Percentiles rank a stretch among this genome's conserved stretches.
These are phyloP conservation scores for Phoma herbarum DNA, from an alignment of 2,329 filamentous ascomycete genomes.

Conservation along the genomic window DNA sequence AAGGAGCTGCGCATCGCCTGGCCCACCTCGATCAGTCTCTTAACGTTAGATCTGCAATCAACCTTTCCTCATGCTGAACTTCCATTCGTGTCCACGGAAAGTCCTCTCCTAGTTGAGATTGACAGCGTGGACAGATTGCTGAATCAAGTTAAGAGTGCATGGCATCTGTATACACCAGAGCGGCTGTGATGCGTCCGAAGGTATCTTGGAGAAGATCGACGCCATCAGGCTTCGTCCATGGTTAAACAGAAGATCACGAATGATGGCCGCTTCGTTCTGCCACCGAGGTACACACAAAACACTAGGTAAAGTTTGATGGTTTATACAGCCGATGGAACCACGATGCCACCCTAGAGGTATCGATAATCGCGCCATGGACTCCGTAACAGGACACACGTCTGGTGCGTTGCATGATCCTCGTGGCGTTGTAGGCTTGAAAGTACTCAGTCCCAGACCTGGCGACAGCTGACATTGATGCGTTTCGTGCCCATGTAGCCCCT, in stretches of 20 bases:
- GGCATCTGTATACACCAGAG: background rate
- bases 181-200: background rate
- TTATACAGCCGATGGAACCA: background rate
- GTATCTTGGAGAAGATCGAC: background rate
- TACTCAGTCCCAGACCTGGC: conserved; percentile 52
- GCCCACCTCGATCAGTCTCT: background rate
- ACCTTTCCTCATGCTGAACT: background rate
- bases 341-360: background rate
- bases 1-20: background rate
- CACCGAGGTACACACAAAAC: background rate
- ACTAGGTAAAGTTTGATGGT: too few relatives aligned
- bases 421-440: background rate
- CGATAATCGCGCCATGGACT: background rate
- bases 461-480: conserved; percentile 52
- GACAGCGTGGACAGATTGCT: background rate
- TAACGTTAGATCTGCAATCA: background rate
- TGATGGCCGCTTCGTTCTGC: background rate
- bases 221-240: background rate
- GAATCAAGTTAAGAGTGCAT: background rate
- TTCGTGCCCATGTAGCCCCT: conserved; percentile 52
- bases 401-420: background rate
- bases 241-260: background rate
- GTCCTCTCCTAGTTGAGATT: background rate
- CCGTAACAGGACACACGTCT: background rate
- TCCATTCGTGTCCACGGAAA: background rate